Evolutionary conservation across 352 stramenopile species (phyloP).

Genomic region (Albugo laibachii): DNA sequence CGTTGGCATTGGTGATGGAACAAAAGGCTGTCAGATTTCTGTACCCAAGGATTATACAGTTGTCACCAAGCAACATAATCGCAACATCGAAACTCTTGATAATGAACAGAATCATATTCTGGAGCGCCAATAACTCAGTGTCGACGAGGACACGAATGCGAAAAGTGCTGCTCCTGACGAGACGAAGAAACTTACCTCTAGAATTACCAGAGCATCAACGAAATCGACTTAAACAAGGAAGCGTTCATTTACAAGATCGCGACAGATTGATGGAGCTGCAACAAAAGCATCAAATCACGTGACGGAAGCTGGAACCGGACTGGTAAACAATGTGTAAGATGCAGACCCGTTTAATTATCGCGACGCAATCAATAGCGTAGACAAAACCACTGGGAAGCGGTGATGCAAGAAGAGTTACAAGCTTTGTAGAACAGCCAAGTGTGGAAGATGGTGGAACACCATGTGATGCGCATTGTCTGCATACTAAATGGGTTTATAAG

Average conservation of each 20-base stretch:
- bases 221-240: too few relatives aligned
- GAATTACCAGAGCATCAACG: too few relatives aligned
- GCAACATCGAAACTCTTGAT: conserved; percentile 7
- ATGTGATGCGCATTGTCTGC: neutral
- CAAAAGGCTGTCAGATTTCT: conserved; percentile 9
- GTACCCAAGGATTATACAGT: conserved; percentile 3
- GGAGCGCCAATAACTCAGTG: conserved; percentile 4
- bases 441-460: neutral
- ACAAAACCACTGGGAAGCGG: neutral
- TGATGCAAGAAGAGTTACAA: neutral
- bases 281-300: too few relatives aligned
- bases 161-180: too few relatives aligned
- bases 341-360: conserved; percentile 7
- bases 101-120: conserved; percentile 5
- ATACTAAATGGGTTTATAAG: neutral
- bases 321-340: conserved; percentile 1
- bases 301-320: neutral
- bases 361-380: neutral
- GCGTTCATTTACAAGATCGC: neutral
- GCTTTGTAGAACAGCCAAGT: neutral
- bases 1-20: conserved; percentile 4
- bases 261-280: conserved; percentile 5
- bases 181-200: too few relatives aligned
- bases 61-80: conserved; percentile 5
- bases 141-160: too few relatives aligned